Evolutionary conservation across 2,329 filamentous ascomycete species (phyloP).

Genomic region (Claviceps quebecensis): DNA sequence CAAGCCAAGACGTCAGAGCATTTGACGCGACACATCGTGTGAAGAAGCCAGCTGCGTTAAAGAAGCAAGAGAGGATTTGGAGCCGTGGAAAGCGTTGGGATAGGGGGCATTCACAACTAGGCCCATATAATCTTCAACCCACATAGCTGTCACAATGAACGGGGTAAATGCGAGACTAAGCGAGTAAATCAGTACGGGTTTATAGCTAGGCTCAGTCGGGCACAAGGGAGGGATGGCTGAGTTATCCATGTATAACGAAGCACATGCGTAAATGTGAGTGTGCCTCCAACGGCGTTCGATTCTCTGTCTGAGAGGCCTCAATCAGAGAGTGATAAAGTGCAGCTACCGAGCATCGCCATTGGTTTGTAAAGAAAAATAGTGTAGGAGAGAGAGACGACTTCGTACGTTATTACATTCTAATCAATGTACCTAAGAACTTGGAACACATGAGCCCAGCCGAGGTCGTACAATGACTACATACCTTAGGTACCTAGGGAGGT

Average conservation of each 20-base stretch:
- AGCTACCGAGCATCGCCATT: background rate
- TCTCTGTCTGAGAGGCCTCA: background rate
- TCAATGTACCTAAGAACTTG: no score
- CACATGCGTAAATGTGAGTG: background rate
- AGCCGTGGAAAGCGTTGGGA: no score
- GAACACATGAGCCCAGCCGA: no score
- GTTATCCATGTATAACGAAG: background rate
- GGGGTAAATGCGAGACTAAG: background rate
- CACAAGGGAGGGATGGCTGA: background rate
- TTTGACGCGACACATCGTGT: no score
- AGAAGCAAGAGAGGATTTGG: no score
- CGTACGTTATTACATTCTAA: no score
- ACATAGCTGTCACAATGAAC: background rate
- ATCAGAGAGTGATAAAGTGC: background rate
- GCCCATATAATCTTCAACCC: background rate
- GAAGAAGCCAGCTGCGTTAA: no score
- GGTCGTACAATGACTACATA: no score
- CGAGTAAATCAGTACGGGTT: background rate
- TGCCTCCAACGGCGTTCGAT: background rate
- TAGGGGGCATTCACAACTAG: no score
- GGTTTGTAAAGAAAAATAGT: no score
- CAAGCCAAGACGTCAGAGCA: no score
- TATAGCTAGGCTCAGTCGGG: slow-evolving; percentile 1
- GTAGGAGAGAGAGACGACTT: no score
- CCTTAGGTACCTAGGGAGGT: background rate